Evolutionary conservation across 495 filamentous ascomycete genomes (phyloP).

Genomic region (Trypethelium eluteriae): DNA sequence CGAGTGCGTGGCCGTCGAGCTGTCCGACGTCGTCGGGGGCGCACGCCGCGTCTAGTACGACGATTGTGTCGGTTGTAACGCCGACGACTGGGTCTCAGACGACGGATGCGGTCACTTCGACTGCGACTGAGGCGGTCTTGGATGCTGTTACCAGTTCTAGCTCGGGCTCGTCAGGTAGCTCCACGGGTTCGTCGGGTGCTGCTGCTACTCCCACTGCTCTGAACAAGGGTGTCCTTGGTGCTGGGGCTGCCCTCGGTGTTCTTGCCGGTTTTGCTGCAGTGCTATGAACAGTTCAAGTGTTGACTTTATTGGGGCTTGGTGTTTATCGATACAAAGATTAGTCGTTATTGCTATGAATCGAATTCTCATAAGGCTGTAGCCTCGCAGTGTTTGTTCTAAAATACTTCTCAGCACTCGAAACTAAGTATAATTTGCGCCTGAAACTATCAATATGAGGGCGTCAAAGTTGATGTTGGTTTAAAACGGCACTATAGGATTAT

Average conservation of each 20-base stretch:
- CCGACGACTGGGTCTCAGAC: neutral
- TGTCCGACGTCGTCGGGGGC: slow-evolving; percentile 2
- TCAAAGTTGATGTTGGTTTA: no score
- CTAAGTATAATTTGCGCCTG: no score
- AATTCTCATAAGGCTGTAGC: no score
- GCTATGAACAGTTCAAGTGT: neutral
- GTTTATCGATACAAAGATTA: neutral
- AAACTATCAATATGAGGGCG: no score
- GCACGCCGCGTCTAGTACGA: neutral
- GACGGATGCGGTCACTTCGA: neutral
- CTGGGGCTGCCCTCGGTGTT: slow-evolving; percentile 1
- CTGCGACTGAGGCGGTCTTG: neutral
- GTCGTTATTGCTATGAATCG: no score
- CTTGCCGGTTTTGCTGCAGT: neutral
- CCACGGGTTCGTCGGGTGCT: neutral
- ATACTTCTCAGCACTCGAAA: no score
- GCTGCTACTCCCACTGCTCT: neutral
- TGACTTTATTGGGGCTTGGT: neutral
- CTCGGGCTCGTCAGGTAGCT: neutral
- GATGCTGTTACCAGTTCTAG: neutral
- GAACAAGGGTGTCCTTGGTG: slow-evolving; percentile 4
- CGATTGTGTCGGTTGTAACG: neutral
- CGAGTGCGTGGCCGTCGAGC: neutral
- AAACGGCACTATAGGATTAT: no score
- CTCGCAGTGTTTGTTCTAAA: no score